Base-by-base conservation (phyloP, 2,329 filamentous ascomycete species). In the Trichophyton mentagrophytes region DNA sequence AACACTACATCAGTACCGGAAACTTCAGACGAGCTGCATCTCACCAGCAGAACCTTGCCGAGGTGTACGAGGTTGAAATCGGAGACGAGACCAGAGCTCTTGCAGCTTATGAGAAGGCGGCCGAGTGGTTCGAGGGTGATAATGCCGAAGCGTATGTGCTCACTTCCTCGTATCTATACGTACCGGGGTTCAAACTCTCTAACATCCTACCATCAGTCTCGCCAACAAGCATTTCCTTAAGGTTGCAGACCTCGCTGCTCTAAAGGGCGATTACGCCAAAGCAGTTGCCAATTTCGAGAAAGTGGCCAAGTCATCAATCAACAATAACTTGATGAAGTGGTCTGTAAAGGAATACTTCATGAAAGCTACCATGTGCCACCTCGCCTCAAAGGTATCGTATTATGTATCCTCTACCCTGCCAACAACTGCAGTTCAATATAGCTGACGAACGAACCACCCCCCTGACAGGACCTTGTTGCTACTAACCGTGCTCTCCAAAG, bases 161-260 rank as follows among this genome's bases (percentile, higher is more conserved):
- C 46, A 38, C 51, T 57, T 20, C 25, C 27, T 6, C 30, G 22
- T 56, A 56, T 17, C 56, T 38, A 15, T 30, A 38, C 33, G 9
- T n/a, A n/a, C 49, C 4, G 30, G 25, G 25, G 9, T 20, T 25
- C 22, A 40, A 13, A n/a, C 30, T 17, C 6, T 25, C 33, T 20
- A 57, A 22, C 25, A 20, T 8, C 2, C 38, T 33, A 42, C 33
- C 38, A 33, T 53, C 67, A 90, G 88, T 40, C 82, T 96, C 36
- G 90, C 91, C 64, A 97, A 95, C 79, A 96, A 96, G 76, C 83
- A 93, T 62, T 95, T 84, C 79, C 83, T 96, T 66, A 96, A 96
- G 77, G 88, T 91, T 8, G 92, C 90, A 56, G 93, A 97, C 69
- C 80, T 96, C 53, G 82, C 89, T 5, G 93, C 89, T 11, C 76